Conservation (phyloP, 2,329 filamentous ascomycete species). For the Capronia epimyces region DNA sequence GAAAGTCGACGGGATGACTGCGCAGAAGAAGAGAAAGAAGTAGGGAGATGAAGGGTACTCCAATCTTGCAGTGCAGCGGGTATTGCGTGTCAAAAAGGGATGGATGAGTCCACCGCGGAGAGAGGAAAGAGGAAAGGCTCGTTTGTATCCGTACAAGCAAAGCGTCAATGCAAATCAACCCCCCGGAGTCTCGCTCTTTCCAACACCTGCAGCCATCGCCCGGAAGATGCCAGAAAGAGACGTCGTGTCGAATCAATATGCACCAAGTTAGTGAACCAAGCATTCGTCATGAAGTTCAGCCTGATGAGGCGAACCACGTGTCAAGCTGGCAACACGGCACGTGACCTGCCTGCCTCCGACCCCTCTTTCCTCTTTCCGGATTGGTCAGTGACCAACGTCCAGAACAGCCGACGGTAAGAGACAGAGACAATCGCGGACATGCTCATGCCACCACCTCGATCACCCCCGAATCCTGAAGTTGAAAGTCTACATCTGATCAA, state of each 20-base stretch:
- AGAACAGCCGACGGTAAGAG: not conserved
- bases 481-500: slow-evolving; percentile 29
- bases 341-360: slow-evolving; percentile 9
- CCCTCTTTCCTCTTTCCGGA: slow-evolving; percentile 1
- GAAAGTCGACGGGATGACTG: not conserved
- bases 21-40: not conserved
- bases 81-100: not conserved
- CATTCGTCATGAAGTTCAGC: slow-evolving; percentile 25
- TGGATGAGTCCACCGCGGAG: not conserved
- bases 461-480: not conserved
- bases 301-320: slow-evolving; percentile 18
- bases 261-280: not conserved
- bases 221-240: not conserved
- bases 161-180: not conserved
- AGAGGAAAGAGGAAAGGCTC: not conserved
- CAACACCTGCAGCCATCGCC: not conserved
- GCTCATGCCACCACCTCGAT: not conserved
- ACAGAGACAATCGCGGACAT: not conserved
- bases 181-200: not conserved
- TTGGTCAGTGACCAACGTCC: slow-evolving; percentile 6
- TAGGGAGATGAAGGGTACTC: not conserved
- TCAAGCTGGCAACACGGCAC: slow-evolving; percentile 1
- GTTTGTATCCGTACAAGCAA: not conserved
- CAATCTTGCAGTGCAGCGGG: not conserved
- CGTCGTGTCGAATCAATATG: slow-evolving; percentile 11